Evolutionary conservation across 768 basidiomycete genomes (phyloP).

Genomic region (Phylloporus sp.): DNA sequence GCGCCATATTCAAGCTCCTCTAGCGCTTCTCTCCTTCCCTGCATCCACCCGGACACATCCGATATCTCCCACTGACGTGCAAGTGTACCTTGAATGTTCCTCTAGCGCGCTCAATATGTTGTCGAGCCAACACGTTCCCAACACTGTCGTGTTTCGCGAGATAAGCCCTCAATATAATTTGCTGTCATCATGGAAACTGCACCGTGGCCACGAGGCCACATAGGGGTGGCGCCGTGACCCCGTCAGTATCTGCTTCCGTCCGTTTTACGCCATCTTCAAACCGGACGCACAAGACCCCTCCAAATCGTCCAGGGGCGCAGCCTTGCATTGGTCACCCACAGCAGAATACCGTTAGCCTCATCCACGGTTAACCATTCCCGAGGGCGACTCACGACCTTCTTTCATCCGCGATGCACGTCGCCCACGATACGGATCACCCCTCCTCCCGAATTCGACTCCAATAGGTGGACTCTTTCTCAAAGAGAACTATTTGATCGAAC

Average conservation of each 20-base stretch:
- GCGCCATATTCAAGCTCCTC: neutral
- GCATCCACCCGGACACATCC: constrained; percentile 19
- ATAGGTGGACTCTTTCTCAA: neutral
- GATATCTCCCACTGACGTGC: constrained; percentile 2
- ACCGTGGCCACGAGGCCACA: constrained; percentile 12
- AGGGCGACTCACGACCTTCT: constrained; percentile 5
- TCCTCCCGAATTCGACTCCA: neutral
- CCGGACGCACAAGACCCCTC: neutral
- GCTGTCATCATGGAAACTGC: constrained; percentile 4
- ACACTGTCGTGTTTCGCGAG: neutral
- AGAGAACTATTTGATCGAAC: neutral
- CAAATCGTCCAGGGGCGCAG: neutral
- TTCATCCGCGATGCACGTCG: neutral
- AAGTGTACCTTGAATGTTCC: neutral
- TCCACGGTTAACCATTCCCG: neutral
- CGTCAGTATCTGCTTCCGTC: neutral
- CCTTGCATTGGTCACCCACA: neutral
- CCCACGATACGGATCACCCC: too few species aligned
- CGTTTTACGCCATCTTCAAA: constrained; percentile 11
- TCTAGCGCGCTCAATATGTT: neutral
- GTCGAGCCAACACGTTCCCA: neutral
- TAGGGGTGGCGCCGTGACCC: neutral
- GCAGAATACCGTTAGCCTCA: neutral
- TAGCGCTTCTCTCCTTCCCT: constrained; percentile 10
- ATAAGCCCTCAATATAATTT: neutral